Evolutionary conservation across 495 filamentous ascomycete species (phyloP).

Genomic region (Lepraria neglecta): DNA sequence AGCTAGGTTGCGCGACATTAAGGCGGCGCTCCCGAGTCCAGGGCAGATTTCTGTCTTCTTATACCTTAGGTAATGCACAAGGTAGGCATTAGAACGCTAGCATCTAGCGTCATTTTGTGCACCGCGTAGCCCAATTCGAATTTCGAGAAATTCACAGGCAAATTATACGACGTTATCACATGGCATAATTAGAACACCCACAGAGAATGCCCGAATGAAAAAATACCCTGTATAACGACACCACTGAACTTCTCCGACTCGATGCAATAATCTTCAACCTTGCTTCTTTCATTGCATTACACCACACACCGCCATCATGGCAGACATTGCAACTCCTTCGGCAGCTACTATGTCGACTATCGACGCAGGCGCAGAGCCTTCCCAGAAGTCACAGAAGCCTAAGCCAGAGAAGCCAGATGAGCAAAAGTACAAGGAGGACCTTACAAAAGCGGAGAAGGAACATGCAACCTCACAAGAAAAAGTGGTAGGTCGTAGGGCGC

Average conservation of each 20-base stretch:
- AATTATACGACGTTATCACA: not conserved
- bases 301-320: conserved; percentile 18
- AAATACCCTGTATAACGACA: not conserved
- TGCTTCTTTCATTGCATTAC: conserved; percentile 2
- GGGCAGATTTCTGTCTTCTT: no score
- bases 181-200: not conserved
- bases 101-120: not conserved
- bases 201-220: not conserved
- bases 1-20: no score
- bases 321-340: conserved; percentile 28
- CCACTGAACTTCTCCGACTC: not conserved
- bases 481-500: conserved; percentile 56
- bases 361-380: conserved; percentile 24
- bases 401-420: conserved; percentile 63
- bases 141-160: not conserved
- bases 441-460: conserved; percentile 76
- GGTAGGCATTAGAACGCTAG: not conserved
- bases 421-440: conserved; percentile 59
- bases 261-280: conserved; percentile 6
- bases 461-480: conserved; percentile 64
- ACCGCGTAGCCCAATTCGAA: not conserved
- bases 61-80: no score
- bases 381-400: conserved; percentile 19
- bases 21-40: no score
- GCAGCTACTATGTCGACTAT: conserved; percentile 28